Percentiles rank a stretch among this genome's conserved stretches.
Evolutionary conservation across 352 stramenopile species (phyloP).

Genomic region (Sclerospora graminicola): DNA sequence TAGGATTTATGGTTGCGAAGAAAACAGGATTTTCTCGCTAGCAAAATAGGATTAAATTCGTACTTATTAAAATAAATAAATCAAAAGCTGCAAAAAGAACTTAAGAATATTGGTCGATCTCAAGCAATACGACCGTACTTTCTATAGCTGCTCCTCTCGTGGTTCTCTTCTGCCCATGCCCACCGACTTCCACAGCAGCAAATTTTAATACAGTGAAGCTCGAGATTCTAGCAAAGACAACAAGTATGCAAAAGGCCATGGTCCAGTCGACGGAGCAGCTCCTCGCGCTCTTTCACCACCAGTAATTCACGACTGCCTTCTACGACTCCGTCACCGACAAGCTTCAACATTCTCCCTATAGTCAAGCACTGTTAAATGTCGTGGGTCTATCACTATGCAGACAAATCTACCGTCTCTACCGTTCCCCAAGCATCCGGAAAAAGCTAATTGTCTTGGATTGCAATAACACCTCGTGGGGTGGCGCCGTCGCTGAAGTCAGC

Average conservation of each 20-base stretch:
- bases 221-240: constrained; percentile 9
- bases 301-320: constrained; percentile 19
- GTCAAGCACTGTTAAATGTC: constrained; percentile 44
- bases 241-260: constrained; percentile 14
- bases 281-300: constrained; percentile 19
- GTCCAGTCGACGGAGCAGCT: constrained; percentile 17
- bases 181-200: constrained; percentile 5
- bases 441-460: constrained; percentile 25
- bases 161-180: too few species aligned
- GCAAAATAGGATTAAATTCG: too few species aligned
- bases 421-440: too few species aligned
- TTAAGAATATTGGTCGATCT: constrained; percentile 21
- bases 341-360: constrained; percentile 55
- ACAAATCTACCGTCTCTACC: too few species aligned
- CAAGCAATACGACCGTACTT: constrained; percentile 11
- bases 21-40: too few species aligned
- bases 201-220: constrained; percentile 5
- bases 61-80: too few species aligned
- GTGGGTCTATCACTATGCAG: too few species aligned
- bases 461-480: constrained; percentile 67
- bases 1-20: too few species aligned
- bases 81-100: too few species aligned
- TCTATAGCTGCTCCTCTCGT: constrained; percentile 15
- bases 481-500: too few species aligned
- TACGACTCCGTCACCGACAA: too few species aligned